These are phyloP conservation scores for Echria macrotheca DNA, from an alignment of 495 filamentous ascomycete species.

Conservation along the genomic window DNA sequence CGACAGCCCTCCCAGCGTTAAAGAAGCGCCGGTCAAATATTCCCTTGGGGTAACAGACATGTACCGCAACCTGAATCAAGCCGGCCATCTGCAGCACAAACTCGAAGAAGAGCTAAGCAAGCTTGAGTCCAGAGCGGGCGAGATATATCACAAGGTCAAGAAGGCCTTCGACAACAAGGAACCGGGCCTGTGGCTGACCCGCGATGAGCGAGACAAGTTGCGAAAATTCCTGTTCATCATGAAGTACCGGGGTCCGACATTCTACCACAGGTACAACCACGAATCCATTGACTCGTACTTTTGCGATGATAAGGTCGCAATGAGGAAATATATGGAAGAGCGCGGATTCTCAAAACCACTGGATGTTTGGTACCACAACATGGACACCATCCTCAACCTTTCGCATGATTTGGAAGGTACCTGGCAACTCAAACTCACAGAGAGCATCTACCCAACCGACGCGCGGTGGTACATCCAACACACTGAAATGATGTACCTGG, in stretches of 20 bases:
- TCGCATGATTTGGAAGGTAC: conserved; percentile 33
- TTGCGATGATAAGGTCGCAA: conserved; percentile 29
- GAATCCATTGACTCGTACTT: conserved; percentile 33
- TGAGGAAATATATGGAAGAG: conserved; percentile 41
- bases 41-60: conserved; percentile 39
- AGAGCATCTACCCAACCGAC: conserved; percentile 37
- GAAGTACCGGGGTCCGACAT: conserved; percentile 38
- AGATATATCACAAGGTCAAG: conserved; percentile 29
- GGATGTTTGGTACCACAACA: conserved; percentile 48
- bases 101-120: conserved; percentile 34
- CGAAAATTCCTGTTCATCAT: conserved; percentile 53
- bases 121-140: conserved; percentile 28
- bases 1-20: conserved; percentile 19
- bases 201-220: conserved; percentile 35
- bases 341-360: conserved; percentile 37
- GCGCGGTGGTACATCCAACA: conserved; percentile 40
- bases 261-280: conserved; percentile 32
- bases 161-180: conserved; percentile 21
- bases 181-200: conserved; percentile 25
- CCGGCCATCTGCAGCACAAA: conserved; percentile 19
- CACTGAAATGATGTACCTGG: conserved; percentile 35
- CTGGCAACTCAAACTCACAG: conserved; percentile 30
- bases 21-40: conserved; percentile 28
- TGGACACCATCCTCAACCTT: conserved; percentile 43
- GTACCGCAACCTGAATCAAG: conserved; percentile 34